Base-by-base conservation (phyloP, 352 stramenopile species). In the Achlya hypogyna region DNA sequence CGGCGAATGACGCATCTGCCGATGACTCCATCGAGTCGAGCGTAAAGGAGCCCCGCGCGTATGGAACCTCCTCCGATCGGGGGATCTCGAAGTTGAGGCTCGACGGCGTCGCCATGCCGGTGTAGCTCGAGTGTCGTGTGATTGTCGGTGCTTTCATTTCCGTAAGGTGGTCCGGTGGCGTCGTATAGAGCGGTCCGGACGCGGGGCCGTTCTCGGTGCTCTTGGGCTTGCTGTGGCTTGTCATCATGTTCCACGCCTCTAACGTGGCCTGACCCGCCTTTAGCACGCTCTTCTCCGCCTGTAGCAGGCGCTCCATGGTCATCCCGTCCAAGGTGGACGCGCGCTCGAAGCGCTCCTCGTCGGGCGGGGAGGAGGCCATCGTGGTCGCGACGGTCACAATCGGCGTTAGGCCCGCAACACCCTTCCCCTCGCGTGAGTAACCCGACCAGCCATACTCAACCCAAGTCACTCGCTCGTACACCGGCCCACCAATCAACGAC, bases 201-300 rank as follows among this genome's bases (percentile, higher is more conserved):
- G 20, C 40, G 18, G 22, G 65, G 69, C 32, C 40, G 32, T 45
- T 72, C 62, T 75, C 63, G 45, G 69, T 64, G 23, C 79, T 81
- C 58, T 56, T 31, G 25, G n/a, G n/a, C 54, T 63, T 63, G 38
- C 42, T 59, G 42, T 67, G 43, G 43, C 43, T 45, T 22, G 51
- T 54, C 60, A 94, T 91, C 51, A 94, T 76, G 58, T 87, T 86
- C 83, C 83, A 94, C 22, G 87, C 85, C 63, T 91, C 81, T 6
- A 84, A 76, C 23, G 85, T 94, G 54, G 85, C 85, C 70, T 92
- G 82, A 5, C 82, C 84, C 25, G 85, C 85, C 54, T 94, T 78
- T 53, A 86, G 81, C 18, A 94, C 69, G 68, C 91, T 76, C 74
- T 92, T 86, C 69, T 94, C 82, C 58, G 84, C 82, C 74, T 78